Evolutionary conservation across 495 filamentous ascomycete species (phyloP).

Genomic region (Parathielavia appendiculata): DNA sequence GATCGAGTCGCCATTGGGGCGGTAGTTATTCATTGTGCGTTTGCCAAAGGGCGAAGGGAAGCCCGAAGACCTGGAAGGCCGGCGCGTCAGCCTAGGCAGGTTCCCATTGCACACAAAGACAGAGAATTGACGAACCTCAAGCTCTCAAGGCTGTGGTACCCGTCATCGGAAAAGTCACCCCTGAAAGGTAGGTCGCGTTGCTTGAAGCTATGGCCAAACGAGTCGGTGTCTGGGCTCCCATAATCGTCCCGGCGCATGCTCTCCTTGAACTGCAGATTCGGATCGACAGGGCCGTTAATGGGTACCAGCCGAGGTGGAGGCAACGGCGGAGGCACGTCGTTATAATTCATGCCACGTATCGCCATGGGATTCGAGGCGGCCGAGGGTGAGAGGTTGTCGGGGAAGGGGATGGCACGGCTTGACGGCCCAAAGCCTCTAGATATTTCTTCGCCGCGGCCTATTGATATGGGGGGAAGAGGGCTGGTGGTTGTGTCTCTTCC

Average conservation of each 20-base stretch:
- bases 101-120: neutral
- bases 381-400: slow-evolving; percentile 29
- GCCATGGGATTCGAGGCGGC: slow-evolving; percentile 34
- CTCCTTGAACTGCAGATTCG: slow-evolving; percentile 28
- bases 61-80: slow-evolving; percentile 25
- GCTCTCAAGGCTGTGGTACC: slow-evolving; percentile 47
- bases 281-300: slow-evolving; percentile 33
- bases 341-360: slow-evolving; percentile 26
- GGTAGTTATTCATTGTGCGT: slow-evolving; percentile 50
- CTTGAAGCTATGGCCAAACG: slow-evolving; percentile 24
- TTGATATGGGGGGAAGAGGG: slow-evolving; percentile 32
- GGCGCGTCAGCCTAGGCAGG: slow-evolving; percentile 6
- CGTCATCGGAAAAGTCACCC: slow-evolving; percentile 43
- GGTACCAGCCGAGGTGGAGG: slow-evolving; percentile 45
- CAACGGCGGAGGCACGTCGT: slow-evolving; percentile 44
- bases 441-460: slow-evolving; percentile 19
- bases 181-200: slow-evolving; percentile 25
- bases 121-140: slow-evolving; percentile 30
- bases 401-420: slow-evolving; percentile 20
- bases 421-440: slow-evolving; percentile 18
- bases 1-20: slow-evolving; percentile 61
- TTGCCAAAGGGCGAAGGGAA: slow-evolving; percentile 34
- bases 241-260: slow-evolving; percentile 21
- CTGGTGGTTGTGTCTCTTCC: slow-evolving; percentile 19
- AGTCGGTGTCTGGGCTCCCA: slow-evolving; percentile 25